Conservation (phyloP, 805 yeast genomes). For the Teunomyces cretensis region DNA sequence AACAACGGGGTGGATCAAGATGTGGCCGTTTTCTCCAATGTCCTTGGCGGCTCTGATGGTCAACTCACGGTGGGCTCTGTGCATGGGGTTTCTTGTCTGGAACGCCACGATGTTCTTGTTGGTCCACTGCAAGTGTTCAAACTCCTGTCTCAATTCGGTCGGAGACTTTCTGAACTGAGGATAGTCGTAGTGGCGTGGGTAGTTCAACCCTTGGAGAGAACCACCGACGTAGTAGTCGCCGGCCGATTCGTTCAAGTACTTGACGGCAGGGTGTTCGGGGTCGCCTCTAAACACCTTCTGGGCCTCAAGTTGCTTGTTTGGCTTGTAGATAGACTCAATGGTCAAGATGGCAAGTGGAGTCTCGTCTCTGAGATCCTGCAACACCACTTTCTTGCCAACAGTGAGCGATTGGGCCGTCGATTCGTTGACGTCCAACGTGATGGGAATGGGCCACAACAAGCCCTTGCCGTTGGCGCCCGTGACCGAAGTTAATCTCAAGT, state of each 20-base stretch:
- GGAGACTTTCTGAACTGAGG: slow-evolving; percentile 87
- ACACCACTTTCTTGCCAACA: slow-evolving; percentile 63
- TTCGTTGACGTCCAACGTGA: slow-evolving; percentile 74
- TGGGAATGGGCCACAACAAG: slow-evolving; percentile 87
- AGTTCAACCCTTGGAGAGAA: slow-evolving; percentile 73
- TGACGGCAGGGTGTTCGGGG: slow-evolving; percentile 92
- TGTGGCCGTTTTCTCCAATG: slow-evolving; percentile 69
- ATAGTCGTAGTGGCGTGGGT: slow-evolving; percentile 89
- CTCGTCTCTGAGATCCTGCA: slow-evolving; percentile 81
- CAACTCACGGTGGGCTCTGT: slow-evolving; percentile 94
- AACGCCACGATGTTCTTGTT: slow-evolving; percentile 79
- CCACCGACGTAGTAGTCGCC: slow-evolving; percentile 92
- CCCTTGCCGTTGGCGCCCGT: slow-evolving; percentile 48
- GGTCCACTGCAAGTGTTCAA: slow-evolving; percentile 77
- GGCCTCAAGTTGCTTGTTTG: slow-evolving; percentile 80
- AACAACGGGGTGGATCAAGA: slow-evolving; percentile 93
- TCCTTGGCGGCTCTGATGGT: slow-evolving; percentile 97
- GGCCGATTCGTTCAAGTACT: slow-evolving; percentile 67
- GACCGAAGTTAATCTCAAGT: slow-evolving; percentile 62
- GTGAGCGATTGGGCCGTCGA: slow-evolving; percentile 44
- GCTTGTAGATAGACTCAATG: slow-evolving; percentile 73
- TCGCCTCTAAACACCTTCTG: slow-evolving; percentile 90
- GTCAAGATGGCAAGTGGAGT: slow-evolving; percentile 79
- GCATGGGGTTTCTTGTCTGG: slow-evolving; percentile 99
- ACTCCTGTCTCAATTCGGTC: slow-evolving; percentile 83